Conservation (phyloP, 1,139 yeast species). For the Eremothecium cymbalariae region DNA sequence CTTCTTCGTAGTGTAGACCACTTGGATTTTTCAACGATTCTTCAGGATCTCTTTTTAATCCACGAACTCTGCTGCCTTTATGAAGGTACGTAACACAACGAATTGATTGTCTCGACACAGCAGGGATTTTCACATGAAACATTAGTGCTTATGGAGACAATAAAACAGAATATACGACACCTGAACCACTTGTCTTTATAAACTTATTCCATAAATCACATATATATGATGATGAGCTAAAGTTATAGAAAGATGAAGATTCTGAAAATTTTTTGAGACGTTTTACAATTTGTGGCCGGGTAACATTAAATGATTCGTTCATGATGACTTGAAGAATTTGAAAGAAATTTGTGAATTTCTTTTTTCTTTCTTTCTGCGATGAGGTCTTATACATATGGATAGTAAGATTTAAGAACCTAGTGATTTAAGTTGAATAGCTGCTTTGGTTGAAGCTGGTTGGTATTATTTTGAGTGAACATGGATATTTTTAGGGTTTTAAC, state of each 20-base stretch:
- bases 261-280: no score
- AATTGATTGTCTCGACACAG: constrained; percentile 7
- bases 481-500: constrained; percentile 81
- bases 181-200: no score
- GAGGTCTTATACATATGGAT: no score
- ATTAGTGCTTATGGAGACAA: constrained; percentile 1
- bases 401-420: no score
- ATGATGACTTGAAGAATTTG: no score
- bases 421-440: background rate
- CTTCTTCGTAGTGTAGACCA: constrained; percentile 50
- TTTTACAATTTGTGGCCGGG: no score
- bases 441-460: background rate
- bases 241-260: no score
- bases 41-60: constrained; percentile 68
- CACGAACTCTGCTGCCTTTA: constrained; percentile 58
- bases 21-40: constrained; percentile 48
- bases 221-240: no score
- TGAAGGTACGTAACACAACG: constrained; percentile 35
- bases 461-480: constrained; percentile 41
- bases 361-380: constrained; percentile 5
- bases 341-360: no score
- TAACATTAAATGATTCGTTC: no score
- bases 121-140: no score
- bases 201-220: no score
- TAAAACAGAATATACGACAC: constrained; percentile 1